These are phyloP conservation scores for Clohesyomyces aquaticus DNA, from an alignment of 495 filamentous ascomycete genomes.

Conservation along the genomic window DNA sequence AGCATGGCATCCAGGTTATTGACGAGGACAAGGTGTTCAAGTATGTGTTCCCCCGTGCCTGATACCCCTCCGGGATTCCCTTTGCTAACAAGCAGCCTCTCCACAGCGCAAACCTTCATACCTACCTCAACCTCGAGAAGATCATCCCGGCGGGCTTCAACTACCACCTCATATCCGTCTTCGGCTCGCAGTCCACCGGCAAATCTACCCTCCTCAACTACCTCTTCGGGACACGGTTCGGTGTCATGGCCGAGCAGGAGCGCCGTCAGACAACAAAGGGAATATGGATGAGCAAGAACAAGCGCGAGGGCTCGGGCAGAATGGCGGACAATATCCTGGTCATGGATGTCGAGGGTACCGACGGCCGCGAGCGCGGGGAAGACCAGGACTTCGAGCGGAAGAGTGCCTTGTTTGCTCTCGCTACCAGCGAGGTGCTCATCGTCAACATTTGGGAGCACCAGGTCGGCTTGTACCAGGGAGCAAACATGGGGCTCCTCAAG, in stretches of 20 bases:
- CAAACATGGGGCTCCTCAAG: slow-evolving; percentile 97
- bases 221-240: slow-evolving; percentile 94
- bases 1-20: slow-evolving; percentile 94
- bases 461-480: slow-evolving; percentile 95
- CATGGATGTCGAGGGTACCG: slow-evolving; percentile 99
- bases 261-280: slow-evolving; percentile 96
- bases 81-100: slow-evolving; percentile 17
- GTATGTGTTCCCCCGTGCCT: slow-evolving; percentile 55
- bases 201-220: slow-evolving; percentile 97
- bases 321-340: slow-evolving; percentile 99
- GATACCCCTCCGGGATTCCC: slow-evolving; percentile 15
- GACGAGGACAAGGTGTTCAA: slow-evolving; percentile 96
- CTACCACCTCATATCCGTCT: slow-evolving; percentile 98
- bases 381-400: slow-evolving; percentile 99
- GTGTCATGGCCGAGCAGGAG: slow-evolving; percentile 90
- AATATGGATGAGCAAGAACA: slow-evolving; percentile 99
- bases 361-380: slow-evolving; percentile 93
- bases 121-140: slow-evolving; percentile 77
- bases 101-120: slow-evolving; percentile 72
- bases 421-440: slow-evolving; percentile 96
- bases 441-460: slow-evolving; percentile 99
- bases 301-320: slow-evolving; percentile 55
- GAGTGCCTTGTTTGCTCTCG: slow-evolving; percentile 92
- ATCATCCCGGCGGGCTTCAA: slow-evolving; percentile 91
- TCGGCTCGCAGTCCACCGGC: slow-evolving; percentile 96